Conservation (phyloP, 805 yeast genomes). For the Lipomyces anomalus region DNA sequence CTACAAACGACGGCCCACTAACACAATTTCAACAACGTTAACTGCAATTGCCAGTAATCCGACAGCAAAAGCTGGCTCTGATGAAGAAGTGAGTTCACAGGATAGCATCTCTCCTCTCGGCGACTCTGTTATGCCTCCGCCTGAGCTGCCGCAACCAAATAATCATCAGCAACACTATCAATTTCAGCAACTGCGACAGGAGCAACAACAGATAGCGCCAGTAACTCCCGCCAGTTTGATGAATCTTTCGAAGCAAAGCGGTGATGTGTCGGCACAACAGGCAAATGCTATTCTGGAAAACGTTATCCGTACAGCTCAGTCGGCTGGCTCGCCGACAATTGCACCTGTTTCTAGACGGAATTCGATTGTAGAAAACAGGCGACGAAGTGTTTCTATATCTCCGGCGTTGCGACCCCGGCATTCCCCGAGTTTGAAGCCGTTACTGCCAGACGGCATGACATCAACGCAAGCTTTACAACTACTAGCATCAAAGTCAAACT, state of each 20-base stretch:
- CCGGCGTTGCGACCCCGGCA: slow-evolving; percentile 19
- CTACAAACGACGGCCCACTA: not conserved
- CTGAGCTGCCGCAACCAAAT: slow-evolving; percentile 1
- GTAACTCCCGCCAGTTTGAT: slow-evolving; percentile 33
- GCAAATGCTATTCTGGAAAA: slow-evolving; percentile 20
- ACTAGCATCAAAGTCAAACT: slow-evolving; percentile 39
- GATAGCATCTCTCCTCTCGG: not conserved
- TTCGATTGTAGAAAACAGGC: slow-evolving; percentile 25
- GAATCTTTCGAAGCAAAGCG: slow-evolving; percentile 25
- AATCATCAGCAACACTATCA: not conserved
- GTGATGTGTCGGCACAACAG: slow-evolving; percentile 18
- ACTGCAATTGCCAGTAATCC: not conserved
- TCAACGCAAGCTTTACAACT: slow-evolving; percentile 25
- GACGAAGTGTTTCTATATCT: slow-evolving; percentile 20
- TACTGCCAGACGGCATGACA: slow-evolving; percentile 17
- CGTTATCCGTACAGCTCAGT: slow-evolving; percentile 18
- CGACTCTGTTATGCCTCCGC: not conserved
- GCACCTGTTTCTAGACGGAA: slow-evolving; percentile 6
- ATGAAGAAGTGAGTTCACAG: not conserved
- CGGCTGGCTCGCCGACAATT: not conserved
- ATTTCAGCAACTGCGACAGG: too few relatives aligned
- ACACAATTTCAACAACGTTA: not conserved
- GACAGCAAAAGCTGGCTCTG: not conserved
- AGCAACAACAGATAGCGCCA: slow-evolving; percentile 22
- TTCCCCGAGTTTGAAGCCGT: slow-evolving; percentile 21